Percentiles rank a stretch among this genome's conserved stretches.
Evolutionary conservation across 2,329 filamentous ascomycete species (phyloP).

Genomic region (Xylariaceae sp.): DNA sequence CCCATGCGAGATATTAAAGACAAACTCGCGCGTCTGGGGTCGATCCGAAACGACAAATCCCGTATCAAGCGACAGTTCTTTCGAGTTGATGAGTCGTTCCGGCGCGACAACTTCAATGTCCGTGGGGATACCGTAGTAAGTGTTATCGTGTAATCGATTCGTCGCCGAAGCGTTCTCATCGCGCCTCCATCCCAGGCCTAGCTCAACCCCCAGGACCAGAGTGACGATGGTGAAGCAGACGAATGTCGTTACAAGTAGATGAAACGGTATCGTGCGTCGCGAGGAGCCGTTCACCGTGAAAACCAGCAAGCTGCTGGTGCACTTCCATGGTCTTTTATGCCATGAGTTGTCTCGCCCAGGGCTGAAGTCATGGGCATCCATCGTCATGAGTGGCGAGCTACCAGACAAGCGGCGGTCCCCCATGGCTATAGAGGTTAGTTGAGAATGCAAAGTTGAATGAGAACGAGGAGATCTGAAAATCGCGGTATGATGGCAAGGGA

Average conservation of each 20-base stretch:
- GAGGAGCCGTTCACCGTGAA: conserved; percentile 5
- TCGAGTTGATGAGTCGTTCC: conserved; percentile 26
- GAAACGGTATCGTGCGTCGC: conserved; percentile 20
- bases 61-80: conserved; percentile 29
- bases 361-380: conserved; percentile 16
- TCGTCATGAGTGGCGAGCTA: conserved; percentile 22
- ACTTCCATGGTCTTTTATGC: conserved; percentile 18
- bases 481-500: conserved; percentile 19
- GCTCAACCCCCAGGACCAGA: conserved; percentile 23
- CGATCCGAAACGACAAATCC: conserved; percentile 20
- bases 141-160: conserved; percentile 18
- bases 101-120: conserved; percentile 22
- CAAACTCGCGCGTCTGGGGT: conserved; percentile 28
- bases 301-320: conserved; percentile 7
- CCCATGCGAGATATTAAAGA: conserved; percentile 32
- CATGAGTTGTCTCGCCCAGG: conserved; percentile 9
- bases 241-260: conserved; percentile 21
- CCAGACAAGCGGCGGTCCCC: conserved; percentile 23
- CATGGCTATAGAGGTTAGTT: conserved; percentile 15
- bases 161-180: conserved; percentile 3
- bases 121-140: conserved; percentile 23
- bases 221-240: conserved; percentile 21
- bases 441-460: not conserved
- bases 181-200: conserved; percentile 22
- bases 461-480: not conserved